Evolutionary conservation across 208 protist species (phyloP).

Genomic region (Histomonas meleagridis): DNA sequence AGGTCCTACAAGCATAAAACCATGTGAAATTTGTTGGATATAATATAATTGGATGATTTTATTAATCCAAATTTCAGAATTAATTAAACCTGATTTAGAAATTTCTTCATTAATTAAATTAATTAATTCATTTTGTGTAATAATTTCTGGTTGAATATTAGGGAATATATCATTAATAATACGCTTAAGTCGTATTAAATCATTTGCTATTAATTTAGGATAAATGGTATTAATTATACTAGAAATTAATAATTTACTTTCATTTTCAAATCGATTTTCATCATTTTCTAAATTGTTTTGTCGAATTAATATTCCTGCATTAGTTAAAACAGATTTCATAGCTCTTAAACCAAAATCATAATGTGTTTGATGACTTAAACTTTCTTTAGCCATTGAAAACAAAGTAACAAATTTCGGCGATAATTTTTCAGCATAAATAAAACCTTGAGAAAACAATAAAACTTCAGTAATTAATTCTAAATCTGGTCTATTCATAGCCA

Average conservation of each 20-base stretch:
- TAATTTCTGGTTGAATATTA: constrained; percentile 47
- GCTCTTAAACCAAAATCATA: constrained; percentile 99
- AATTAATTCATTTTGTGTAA: neutral
- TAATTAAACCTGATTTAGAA: neutral
- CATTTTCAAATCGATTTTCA: constrained; percentile 52
- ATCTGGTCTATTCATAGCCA: constrained; percentile 95
- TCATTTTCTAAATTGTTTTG: neutral
- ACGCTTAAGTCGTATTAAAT: constrained; percentile 76
- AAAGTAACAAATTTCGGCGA: constrained; percentile 89
- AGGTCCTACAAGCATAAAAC: constrained; percentile 96
- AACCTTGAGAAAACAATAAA: constrained; percentile 97
- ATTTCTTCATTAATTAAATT: neutral
- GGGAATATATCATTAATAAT: constrained; percentile 90
- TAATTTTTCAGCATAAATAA: constrained; percentile 79
- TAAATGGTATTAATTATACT: constrained; percentile 80
- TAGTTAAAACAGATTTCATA: constrained; percentile 94
- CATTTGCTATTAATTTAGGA: constrained; percentile 87
- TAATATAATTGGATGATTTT: constrained; percentile 90
- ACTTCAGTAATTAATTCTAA: constrained; percentile 91
- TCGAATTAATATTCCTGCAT: constrained; percentile 59
- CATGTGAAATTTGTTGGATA: constrained; percentile 85
- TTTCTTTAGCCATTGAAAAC: constrained; percentile 63
- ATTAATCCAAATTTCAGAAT: constrained; percentile 71
- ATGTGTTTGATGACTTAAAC: constrained; percentile 70
- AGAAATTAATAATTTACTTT: constrained; percentile 70